Evolutionary conservation across 108 stramenopile species (phyloP).

Genomic region (Nitzschia putrida): DNA sequence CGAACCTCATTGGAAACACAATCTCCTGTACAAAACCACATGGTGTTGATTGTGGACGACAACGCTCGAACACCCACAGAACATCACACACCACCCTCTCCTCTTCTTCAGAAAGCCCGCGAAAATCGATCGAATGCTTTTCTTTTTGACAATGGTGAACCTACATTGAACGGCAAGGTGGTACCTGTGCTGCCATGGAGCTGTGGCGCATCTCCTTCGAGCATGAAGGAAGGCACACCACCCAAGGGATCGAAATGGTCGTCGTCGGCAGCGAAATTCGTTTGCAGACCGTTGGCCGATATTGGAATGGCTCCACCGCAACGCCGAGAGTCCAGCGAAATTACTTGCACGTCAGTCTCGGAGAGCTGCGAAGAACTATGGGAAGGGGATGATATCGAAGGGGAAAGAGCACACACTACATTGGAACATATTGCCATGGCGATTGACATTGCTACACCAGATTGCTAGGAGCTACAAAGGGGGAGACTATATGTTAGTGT

Average conservation of each 20-base stretch:
- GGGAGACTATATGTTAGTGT: no score
- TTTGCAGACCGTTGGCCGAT: no score
- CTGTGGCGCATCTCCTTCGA: not conserved
- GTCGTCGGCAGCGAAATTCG: not conserved
- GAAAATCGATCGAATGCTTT: not conserved
- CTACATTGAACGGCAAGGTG: not conserved
- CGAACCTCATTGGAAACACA: not conserved
- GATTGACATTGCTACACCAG: no score
- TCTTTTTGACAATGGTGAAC: not conserved
- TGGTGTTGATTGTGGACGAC: slow-evolving; percentile 6
- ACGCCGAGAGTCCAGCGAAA: not conserved
- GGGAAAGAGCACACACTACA: no score
- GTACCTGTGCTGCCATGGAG: not conserved
- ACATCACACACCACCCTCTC: not conserved
- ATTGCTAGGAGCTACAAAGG: no score
- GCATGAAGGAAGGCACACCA: not conserved
- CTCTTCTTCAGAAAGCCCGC: not conserved
- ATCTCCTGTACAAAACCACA: not conserved
- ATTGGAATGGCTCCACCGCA: not conserved
- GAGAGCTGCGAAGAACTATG: no score
- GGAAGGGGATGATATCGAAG: no score
- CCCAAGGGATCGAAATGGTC: not conserved
- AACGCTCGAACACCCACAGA: not conserved
- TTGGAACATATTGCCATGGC: no score
- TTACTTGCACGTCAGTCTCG: no score